phyloP scores from a whole-genome alignment of 768 basidiomycete genomes.

The Auricularia sp. region DNA sequence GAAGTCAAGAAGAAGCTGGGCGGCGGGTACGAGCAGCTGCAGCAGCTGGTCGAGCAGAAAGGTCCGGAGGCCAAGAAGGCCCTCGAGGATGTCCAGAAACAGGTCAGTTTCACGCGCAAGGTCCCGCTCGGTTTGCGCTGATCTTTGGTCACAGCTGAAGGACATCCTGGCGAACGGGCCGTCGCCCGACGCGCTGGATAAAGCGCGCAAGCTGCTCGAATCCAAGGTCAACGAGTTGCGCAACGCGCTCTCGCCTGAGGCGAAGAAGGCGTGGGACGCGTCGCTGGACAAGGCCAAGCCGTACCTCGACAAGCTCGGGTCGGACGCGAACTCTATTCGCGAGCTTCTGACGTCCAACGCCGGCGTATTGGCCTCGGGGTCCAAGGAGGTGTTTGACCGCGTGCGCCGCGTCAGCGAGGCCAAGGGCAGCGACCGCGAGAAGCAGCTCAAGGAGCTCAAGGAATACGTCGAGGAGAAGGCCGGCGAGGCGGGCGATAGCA shows the following conservation, averaged over 20 bases:
- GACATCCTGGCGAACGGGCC: conserved; percentile 21
- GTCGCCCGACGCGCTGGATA: conserved; percentile 15
- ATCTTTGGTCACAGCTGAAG: conserved; percentile 10
- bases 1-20: conserved; percentile 22
- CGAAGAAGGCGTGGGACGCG: conserved; percentile 18
- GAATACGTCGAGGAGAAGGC: conserved; percentile 19
- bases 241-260: conserved; percentile 14
- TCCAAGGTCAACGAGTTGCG: conserved; percentile 17
- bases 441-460: conserved; percentile 20
- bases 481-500: conserved; percentile 14
- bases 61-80: conserved; percentile 23
- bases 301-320: conserved; percentile 19
- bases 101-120: conserved; percentile 9
- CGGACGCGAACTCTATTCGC: conserved; percentile 12
- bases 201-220: conserved; percentile 17
- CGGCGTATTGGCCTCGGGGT: conserved; percentile 14
- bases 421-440: conserved; percentile 14
- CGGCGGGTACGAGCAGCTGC: conserved; percentile 19
- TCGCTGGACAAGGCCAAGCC: conserved; percentile 15
- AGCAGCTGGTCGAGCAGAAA: conserved; percentile 15
- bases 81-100: conserved; percentile 15
- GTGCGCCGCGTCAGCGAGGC: conserved; percentile 17
- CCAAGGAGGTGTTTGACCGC: conserved; percentile 17
- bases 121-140: neutral
- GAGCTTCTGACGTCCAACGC: conserved; percentile 18